A percentile compares a stretch with the other conserved stretches of the same genome.
These are phyloP conservation scores for Phaeophleospora eucalypticola DNA, from an alignment of 2,329 filamentous ascomycete species.

Conservation along the genomic window DNA sequence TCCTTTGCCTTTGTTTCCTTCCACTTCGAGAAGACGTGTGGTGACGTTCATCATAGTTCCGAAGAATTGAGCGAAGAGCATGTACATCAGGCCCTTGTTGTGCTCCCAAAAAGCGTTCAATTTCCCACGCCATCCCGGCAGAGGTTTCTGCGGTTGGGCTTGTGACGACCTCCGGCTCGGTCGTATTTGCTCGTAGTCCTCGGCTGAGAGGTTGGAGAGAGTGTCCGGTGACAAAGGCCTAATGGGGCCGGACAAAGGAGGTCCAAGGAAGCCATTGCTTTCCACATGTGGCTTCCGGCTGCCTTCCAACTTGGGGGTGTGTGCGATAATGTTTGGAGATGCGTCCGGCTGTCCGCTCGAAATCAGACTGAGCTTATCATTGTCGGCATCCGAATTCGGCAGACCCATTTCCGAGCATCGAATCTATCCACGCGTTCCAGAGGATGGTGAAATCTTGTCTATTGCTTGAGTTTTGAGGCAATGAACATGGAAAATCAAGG, in stretches of 20 bases:
- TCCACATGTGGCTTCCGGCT: constrained; percentile 4
- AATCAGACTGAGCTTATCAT: constrained; percentile 7
- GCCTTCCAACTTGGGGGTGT: constrained; percentile 7
- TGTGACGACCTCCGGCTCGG: constrained; percentile 8
- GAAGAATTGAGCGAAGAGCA: constrained; percentile 74
- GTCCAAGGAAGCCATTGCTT: constrained; percentile 23
- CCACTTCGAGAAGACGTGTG: constrained; percentile 67
- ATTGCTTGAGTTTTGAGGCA: too few relatives aligned
- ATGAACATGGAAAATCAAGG: too few relatives aligned
- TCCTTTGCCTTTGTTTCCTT: constrained; percentile 61
- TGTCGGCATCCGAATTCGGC: constrained; percentile 13
- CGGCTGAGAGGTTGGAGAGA: constrained; percentile 36
- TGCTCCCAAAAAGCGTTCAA: constrained; percentile 51
- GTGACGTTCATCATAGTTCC: constrained; percentile 81
- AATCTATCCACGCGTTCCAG: neutral
- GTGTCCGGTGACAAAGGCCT: constrained; percentile 43
- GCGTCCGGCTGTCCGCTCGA: constrained; percentile 3
- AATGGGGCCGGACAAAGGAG: constrained; percentile 26
- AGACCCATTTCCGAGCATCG: constrained; percentile 19
- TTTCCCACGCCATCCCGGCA: constrained; percentile 18
- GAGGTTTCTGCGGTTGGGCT: neutral
- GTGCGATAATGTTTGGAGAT: neutral
- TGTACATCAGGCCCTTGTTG: constrained; percentile 70
- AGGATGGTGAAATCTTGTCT: neutral
- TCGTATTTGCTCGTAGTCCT: constrained; percentile 32